Percentiles rank a stretch among this genome's conserved stretches.
These are phyloP conservation scores for Phytophthora niederhauseri DNA, from an alignment of 352 stramenopile genomes.

Conservation along the genomic window DNA sequence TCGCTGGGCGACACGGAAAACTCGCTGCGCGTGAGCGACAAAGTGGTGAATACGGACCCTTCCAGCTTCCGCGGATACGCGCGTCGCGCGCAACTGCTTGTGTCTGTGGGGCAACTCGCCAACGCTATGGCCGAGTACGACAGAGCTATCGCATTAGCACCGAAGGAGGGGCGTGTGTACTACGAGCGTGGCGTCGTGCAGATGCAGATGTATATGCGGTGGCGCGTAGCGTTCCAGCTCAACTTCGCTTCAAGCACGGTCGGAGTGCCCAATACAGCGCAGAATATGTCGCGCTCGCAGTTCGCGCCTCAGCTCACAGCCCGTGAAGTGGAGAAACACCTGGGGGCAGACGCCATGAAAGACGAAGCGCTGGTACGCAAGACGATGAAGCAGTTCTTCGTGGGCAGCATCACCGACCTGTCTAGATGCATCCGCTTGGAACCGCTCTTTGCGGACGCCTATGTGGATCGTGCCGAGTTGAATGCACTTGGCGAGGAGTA, in stretches of 20 bases:
- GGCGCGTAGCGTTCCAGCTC: slow-evolving; percentile 57
- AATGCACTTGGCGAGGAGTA: slow-evolving; percentile 70
- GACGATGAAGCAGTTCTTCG: slow-evolving; percentile 61
- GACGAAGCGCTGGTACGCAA: slow-evolving; percentile 49
- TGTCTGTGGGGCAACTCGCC: slow-evolving; percentile 51
- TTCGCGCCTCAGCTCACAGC: slow-evolving; percentile 49
- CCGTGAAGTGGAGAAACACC: slow-evolving; percentile 52
- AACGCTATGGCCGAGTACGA: slow-evolving; percentile 70
- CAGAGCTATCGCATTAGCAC: slow-evolving; percentile 58
- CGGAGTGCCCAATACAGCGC: neutral
- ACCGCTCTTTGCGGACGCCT: slow-evolving; percentile 57
- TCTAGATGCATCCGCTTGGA: slow-evolving; percentile 67
- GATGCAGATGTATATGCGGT: slow-evolving; percentile 73
- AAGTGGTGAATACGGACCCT: slow-evolving; percentile 67
- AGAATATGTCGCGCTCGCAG: slow-evolving; percentile 28
- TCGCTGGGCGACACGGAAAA: slow-evolving; percentile 84
- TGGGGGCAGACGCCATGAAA: slow-evolving; percentile 54
- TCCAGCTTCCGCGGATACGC: slow-evolving; percentile 68
- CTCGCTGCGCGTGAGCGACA: slow-evolving; percentile 73
- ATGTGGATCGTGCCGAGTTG: slow-evolving; percentile 73
- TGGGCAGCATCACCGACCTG: slow-evolving; percentile 62
- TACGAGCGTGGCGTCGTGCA: slow-evolving; percentile 80
- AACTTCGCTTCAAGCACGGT: slow-evolving; percentile 38
- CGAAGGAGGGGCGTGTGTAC: slow-evolving; percentile 62
- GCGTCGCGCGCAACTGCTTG: slow-evolving; percentile 67